Base-by-base conservation (phyloP, 257 asterid species). In the Primulina huaijiensis region DNA sequence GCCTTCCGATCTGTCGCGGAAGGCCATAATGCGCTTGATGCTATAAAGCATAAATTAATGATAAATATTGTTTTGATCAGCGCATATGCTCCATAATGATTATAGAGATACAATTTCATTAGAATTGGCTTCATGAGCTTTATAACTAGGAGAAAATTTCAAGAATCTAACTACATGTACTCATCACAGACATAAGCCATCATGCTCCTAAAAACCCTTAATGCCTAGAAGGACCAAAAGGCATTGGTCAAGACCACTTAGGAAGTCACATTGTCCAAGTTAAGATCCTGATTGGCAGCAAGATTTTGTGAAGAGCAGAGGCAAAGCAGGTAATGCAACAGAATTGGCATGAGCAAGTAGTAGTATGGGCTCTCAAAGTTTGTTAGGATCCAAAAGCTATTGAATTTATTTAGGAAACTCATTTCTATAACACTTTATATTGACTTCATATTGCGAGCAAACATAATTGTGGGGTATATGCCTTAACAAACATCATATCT, bases 11-110 rank as follows among this genome's bases (percentile, higher is more conserved):
- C 97, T 1, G 88, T 71, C 40, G 88, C 68, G 56, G 87, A 77
- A 62, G 96, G 86, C 99, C 95, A 85, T 73, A 86, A 56, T 63
- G 57, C 1, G 19, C 97, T 96, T 64, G 97, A 79, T 23, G 87
- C 88, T 89, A 88, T 72, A 58, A 53, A 46, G 75, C 59, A 66
- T 59, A 46, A 69, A 64, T 73, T 38, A 72, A 50, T n/a, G 70
- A 62, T 56, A 27, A 52, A 71, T 21, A 62, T 57, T 64, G 34
- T 57, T 61, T 68, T 63, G 38, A 72, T 60, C 55, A 29, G 63
- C 14, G 50, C 68, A 50, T 50, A 50, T 17, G 20, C 57, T 50
- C 57, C 57, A 50, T 5, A 16, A 17, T 5, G 57, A 73, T 16
- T 38, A 25, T 30, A 50, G 27, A 37, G 33, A 70, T 50, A 64